phyloP scores from a whole-genome alignment of 2,329 filamentous ascomycete genomes.

The Lachnum nothofagi region DNA sequence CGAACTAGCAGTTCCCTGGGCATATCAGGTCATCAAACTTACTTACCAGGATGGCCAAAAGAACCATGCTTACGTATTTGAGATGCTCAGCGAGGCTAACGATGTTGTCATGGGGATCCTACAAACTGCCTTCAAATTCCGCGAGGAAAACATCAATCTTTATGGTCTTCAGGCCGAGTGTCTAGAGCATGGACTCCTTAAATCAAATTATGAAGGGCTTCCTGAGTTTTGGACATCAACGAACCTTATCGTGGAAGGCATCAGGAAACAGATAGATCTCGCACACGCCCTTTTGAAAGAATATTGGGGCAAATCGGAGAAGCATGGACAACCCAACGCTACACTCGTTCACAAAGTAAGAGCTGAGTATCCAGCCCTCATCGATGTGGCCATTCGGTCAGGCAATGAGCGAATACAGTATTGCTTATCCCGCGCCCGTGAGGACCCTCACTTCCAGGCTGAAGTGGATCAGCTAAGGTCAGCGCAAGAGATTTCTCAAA shows the following conservation, averaged over 20 bases:
- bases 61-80: slow-evolving; percentile 43
- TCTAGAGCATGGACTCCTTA: slow-evolving; percentile 60
- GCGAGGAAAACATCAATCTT: slow-evolving; percentile 59
- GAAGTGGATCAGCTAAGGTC: slow-evolving; percentile 44
- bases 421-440: slow-evolving; percentile 43
- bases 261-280: slow-evolving; percentile 55
- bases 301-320: slow-evolving; percentile 30
- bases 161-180: slow-evolving; percentile 71
- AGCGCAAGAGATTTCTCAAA: slow-evolving; percentile 39
- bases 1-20: slow-evolving; percentile 73
- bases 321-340: slow-evolving; percentile 25
- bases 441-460: slow-evolving; percentile 42
- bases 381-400: slow-evolving; percentile 53
- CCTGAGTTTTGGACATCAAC: slow-evolving; percentile 83
- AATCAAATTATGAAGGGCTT: slow-evolving; percentile 61
- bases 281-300: slow-evolving; percentile 33
- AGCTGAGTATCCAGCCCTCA: slow-evolving; percentile 46
- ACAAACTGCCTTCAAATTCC: slow-evolving; percentile 63
- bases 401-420: slow-evolving; percentile 56
- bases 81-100: slow-evolving; percentile 57
- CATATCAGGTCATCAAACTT: slow-evolving; percentile 69
- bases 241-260: slow-evolving; percentile 55
- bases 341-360: slow-evolving; percentile 42
- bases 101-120: slow-evolving; percentile 65
- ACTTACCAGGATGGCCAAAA: slow-evolving; percentile 58